Evolutionary conservation across 495 filamentous ascomycete species (phyloP), one percentile per base, ranked within the genome.

Genomic region (Talaromyces thailandensis): DNA sequence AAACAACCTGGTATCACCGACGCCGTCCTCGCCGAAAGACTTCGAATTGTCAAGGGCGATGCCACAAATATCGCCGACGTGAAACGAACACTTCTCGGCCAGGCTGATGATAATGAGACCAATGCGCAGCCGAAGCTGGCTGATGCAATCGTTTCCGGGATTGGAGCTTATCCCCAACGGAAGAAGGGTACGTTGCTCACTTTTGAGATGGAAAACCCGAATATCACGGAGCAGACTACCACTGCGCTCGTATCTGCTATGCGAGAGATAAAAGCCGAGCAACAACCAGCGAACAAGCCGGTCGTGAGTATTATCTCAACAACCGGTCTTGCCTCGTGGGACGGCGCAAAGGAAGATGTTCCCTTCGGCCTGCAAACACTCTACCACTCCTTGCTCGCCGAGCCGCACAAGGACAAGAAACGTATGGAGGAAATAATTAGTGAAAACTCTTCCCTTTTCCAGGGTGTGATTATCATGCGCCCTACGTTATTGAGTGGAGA

Each of bases 21-120:
- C 21, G 29, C 66, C 63, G 56, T 65, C 50, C 56, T 79, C 52
- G 26, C 69, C 55, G 45, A 66, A 37, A 67, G 81, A 60, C 78
- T 88, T 14, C 69, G 66, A 62, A 73, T 85, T 63, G 64, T 81
- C 26, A 43, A 79, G 50, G 85, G 85, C 64, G 78, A 84, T 64
- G 79, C 80, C 9, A 77, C 76, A 62, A 75, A 84, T 69, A 26
- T 73, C 53, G 45, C 63, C 4, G 70, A 70, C 48, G 73, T 86
- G 23, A 69, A 68, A 1, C 52, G 66, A 57, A 50, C 73, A 48
- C 65, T 82, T 62, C 65, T 73, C 65, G 40, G 64, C 35, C 26
- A 56, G 29, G 50, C 56, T 32, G 45, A 50, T 18, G 35, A 14
- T 16, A 50, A 31, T 14, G 18, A 45, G 21, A 16, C 2, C 31